Percentiles rank a stretch among this genome's conserved stretches.
phyloP scores from a whole-genome alignment of 345 rosid species.

The Psidium friedrichsthalianum region DNA sequence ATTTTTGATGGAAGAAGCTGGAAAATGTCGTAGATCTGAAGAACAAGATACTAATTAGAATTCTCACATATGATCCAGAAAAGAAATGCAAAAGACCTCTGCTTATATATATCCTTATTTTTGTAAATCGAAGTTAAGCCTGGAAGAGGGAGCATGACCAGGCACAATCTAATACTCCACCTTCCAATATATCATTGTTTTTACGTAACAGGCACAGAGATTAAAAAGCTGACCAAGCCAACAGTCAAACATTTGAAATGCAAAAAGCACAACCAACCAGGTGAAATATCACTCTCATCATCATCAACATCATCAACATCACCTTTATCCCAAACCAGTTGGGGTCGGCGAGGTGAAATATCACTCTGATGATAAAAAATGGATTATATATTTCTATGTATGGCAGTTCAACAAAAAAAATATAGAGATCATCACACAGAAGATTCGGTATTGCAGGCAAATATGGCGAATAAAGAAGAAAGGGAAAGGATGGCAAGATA shows the following conservation, averaged over 20 bases:
- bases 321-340: too few species aligned
- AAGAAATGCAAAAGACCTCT: neutral
- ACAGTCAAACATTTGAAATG: neutral
- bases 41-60: neutral
- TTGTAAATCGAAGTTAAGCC: neutral
- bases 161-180: neutral
- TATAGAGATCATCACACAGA: neutral
- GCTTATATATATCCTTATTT: neutral
- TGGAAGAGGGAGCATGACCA: neutral
- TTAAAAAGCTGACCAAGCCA: neutral
- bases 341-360: neutral
- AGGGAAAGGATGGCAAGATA: neutral
- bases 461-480: neutral
- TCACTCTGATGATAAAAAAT: neutral
- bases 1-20: constrained; percentile 61
- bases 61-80: neutral
- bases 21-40: constrained; percentile 68
- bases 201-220: neutral
- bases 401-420: neutral
- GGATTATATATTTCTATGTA: neutral
- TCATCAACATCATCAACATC: too few species aligned
- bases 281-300: neutral
- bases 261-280: neutral
- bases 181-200: neutral
- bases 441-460: neutral